Conservation (phyloP, 2,329 filamentous ascomycete species). For the Nannizziopsis barbatae region DNA sequence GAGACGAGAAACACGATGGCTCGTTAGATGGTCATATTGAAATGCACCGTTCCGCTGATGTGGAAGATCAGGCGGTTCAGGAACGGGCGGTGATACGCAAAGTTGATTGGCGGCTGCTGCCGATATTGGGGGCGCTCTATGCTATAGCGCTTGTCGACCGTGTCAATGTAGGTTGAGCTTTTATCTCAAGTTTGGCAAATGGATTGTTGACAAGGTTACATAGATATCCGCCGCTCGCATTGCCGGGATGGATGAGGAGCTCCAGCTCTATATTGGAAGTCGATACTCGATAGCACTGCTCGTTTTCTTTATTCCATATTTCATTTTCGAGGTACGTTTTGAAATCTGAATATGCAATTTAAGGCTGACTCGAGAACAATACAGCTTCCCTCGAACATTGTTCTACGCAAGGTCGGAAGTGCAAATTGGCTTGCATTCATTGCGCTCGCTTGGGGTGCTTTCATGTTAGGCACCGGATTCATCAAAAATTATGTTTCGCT, state of each 20-base stretch:
- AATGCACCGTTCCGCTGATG: not conserved
- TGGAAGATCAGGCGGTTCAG: not conserved
- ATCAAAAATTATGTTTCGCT: conserved; percentile 28
- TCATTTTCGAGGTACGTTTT: conserved; percentile 16
- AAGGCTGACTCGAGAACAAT: not conserved
- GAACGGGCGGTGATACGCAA: conserved; percentile 30
- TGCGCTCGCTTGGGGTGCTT: conserved; percentile 13
- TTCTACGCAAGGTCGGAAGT: conserved; percentile 14
- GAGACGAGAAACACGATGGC: conserved; percentile 1
- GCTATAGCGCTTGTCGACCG: conserved; percentile 68
- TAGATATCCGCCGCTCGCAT: conserved; percentile 13
- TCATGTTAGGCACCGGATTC: conserved; percentile 13
- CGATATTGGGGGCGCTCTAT: conserved; percentile 56
- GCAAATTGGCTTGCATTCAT: conserved; percentile 15
- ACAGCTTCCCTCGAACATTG: conserved; percentile 14
- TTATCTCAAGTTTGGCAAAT: not conserved
- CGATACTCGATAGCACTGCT: conserved; percentile 14
- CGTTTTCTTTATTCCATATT: conserved; percentile 18
- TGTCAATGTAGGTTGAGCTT: conserved; percentile 48
- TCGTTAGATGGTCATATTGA: not conserved
- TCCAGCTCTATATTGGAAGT: conserved; percentile 12
- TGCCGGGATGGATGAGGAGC: conserved; percentile 14
- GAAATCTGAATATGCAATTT: not conserved
- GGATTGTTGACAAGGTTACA: not conserved
- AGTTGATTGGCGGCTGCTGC: conserved; percentile 55